Conservation (phyloP, 495 filamentous ascomycete genomes). For the Glonium stellatum region DNA sequence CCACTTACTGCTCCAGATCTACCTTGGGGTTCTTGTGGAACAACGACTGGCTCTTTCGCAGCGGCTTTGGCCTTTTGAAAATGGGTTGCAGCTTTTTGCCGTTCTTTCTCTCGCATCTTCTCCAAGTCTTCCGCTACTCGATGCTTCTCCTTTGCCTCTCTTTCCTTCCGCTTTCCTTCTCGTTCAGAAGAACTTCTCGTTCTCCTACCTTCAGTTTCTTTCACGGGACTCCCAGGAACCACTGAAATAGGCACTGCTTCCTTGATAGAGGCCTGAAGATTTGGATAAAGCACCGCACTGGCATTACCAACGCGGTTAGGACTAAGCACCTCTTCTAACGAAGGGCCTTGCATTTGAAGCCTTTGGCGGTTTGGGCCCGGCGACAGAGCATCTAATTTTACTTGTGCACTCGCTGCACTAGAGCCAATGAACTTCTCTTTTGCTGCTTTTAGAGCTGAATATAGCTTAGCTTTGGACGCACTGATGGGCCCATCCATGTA, state of each 20-base stretch:
- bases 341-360: conserved; percentile 17
- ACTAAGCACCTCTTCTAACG: conserved; percentile 23
- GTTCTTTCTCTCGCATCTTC: conserved; percentile 59
- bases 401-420: conserved; percentile 68
- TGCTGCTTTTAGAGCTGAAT: conserved; percentile 78
- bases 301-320: conserved; percentile 22
- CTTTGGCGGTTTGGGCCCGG: conserved; percentile 29
- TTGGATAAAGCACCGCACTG: conserved; percentile 1
- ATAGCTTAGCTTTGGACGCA: conserved; percentile 79
- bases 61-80: conserved; percentile 27
- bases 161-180: conserved; percentile 56
- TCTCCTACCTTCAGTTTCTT: conserved; percentile 46
- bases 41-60: conserved; percentile 10
- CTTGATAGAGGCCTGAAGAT: not conserved
- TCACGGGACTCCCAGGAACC: conserved; percentile 30
- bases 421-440: conserved; percentile 76
- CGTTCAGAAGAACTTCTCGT: conserved; percentile 71
- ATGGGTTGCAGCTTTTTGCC: conserved; percentile 34
- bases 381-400: conserved; percentile 55
- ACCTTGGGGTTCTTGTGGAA: conserved; percentile 5
- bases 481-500: conserved; percentile 72
- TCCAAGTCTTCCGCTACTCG: conserved; percentile 52
- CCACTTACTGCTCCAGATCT: conserved; percentile 14
- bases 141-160: conserved; percentile 52
- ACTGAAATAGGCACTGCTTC: conserved; percentile 12